These are phyloP conservation scores for Arthrinium puccinioides DNA, from an alignment of 2,329 filamentous ascomycete species.

Conservation along the genomic window DNA sequence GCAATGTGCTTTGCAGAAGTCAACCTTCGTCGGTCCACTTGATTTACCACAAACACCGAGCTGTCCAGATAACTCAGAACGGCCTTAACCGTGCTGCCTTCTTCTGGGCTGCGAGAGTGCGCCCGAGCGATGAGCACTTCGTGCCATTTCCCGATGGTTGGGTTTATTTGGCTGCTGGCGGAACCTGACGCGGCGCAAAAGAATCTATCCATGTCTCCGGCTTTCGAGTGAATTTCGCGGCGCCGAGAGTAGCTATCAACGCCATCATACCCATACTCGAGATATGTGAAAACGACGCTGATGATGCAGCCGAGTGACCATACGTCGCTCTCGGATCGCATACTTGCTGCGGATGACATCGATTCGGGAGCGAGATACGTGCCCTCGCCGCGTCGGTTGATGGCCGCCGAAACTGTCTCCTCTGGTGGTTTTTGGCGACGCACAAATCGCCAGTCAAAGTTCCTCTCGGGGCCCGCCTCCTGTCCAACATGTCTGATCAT, in stretches of 20 bases:
- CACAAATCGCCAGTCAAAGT: slow-evolving; percentile 21
- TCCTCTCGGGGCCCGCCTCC: slow-evolving; percentile 14
- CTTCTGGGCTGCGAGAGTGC: neutral
- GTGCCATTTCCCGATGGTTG: neutral
- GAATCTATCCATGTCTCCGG: neutral
- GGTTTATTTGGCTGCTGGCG: neutral
- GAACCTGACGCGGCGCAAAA: neutral
- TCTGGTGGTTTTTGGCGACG: slow-evolving; percentile 11
- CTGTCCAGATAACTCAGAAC: slow-evolving; percentile 1
- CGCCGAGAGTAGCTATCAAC: slow-evolving; percentile 8
- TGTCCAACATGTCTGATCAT: slow-evolving; percentile 16
- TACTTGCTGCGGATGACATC: slow-evolving; percentile 12
- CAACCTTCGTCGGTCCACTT: neutral
- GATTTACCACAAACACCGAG: neutral
- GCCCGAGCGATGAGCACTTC: neutral
- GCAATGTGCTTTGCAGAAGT: neutral
- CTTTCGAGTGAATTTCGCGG: neutral
- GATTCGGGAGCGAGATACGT: slow-evolving; percentile 31
- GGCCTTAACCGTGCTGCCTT: neutral
- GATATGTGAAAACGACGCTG: slow-evolving; percentile 28
- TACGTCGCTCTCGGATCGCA: slow-evolving; percentile 28
- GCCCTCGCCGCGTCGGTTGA: slow-evolving; percentile 22
- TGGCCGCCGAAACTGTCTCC: slow-evolving; percentile 14
- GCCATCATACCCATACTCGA: slow-evolving; percentile 21
- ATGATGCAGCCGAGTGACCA: slow-evolving; percentile 34